Evolutionary conservation across 2,329 filamentous ascomycete genomes (phyloP), one percentile per base, ranked within the genome.

Genomic region (Tolypocladium guangdongense): DNA sequence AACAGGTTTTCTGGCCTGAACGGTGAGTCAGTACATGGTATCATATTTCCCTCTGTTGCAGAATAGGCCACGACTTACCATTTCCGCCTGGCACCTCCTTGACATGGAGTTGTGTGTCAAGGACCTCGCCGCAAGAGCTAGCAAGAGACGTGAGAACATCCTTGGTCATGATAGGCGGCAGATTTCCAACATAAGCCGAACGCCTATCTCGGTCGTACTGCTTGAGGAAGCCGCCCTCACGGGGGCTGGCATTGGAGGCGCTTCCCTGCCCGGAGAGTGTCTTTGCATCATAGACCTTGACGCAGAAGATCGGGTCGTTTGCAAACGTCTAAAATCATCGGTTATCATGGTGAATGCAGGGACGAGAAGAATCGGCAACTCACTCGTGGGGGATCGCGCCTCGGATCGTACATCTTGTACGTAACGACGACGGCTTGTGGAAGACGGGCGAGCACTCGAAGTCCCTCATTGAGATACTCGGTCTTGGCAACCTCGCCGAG

Each of bases 361-460:
- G 14, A 37, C 43, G 24, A 14, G 49, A 32, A 18, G 20, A 7
- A n/a, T 47, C 2, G 2, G 20, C 32, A 4, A 65, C 76, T 68
- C 66, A 80, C 78, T 30, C 66, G 60, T 33, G 74, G 66, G 5
- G 80, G 72, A 54, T 80, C 73, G 24, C 80, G 72, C 27, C 66
- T 68, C 4, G 74, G 67, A 55, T 82, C 76, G 50, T 78, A 83
- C 57, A 70, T 70, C 41, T 69, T 65, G 56, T 77, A 83, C 30
- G 75, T 70, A 33, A 81, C 72, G 6, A 80, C 57, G 2, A 80
- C 68, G 2, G 71, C 66, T 12, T 64, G 63, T 7, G 68, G 65
- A 8, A 76, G 60, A 0, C 62, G 59, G 52, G 74, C 64, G 7
- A 61, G 58, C 1, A 64, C 56, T 38, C 69, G 68, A 10, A 70